Conservation (phyloP, 1,139 yeast species). For the Candida glucosophila region DNA sequence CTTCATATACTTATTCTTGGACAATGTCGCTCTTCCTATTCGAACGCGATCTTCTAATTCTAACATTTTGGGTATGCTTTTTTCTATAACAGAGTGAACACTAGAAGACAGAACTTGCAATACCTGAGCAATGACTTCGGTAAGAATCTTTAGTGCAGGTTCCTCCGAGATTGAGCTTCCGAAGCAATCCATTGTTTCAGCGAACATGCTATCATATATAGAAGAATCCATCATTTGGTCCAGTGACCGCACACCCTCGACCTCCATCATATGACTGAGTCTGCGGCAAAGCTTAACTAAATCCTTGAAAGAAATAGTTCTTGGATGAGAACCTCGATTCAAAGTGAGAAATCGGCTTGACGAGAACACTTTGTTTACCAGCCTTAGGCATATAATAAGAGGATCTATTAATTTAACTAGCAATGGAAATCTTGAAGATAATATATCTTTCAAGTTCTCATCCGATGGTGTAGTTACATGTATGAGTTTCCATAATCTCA, state of each 20-base stretch:
- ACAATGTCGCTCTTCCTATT: slow-evolving; percentile 69
- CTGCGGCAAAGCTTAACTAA: slow-evolving; percentile 78
- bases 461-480: slow-evolving; percentile 47
- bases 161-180: slow-evolving; percentile 73
- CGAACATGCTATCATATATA: slow-evolving; percentile 67
- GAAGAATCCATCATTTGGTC: slow-evolving; percentile 54
- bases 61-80: slow-evolving; percentile 60
- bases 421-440: slow-evolving; percentile 53
- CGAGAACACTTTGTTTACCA: slow-evolving; percentile 45
- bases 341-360: slow-evolving; percentile 53
- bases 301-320: slow-evolving; percentile 72
- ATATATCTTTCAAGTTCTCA: slow-evolving; percentile 50
- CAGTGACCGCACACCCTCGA: slow-evolving; percentile 39
- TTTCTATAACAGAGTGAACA: slow-evolving; percentile 53
- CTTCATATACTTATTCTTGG: no score
- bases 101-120: slow-evolving; percentile 72
- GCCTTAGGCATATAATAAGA: slow-evolving; percentile 55
- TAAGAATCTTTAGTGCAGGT: slow-evolving; percentile 53
- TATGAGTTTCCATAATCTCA: slow-evolving; percentile 66
- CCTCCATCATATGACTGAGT: slow-evolving; percentile 43
- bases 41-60: slow-evolving; percentile 40
- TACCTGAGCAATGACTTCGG: slow-evolving; percentile 59
- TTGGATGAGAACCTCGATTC: slow-evolving; percentile 67
- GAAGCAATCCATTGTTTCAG: slow-evolving; percentile 91
- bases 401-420: slow-evolving; percentile 43